phyloP scores from a whole-genome alignment of 2,329 filamentous ascomycete species.

The Curvularia hawaiiensis region DNA sequence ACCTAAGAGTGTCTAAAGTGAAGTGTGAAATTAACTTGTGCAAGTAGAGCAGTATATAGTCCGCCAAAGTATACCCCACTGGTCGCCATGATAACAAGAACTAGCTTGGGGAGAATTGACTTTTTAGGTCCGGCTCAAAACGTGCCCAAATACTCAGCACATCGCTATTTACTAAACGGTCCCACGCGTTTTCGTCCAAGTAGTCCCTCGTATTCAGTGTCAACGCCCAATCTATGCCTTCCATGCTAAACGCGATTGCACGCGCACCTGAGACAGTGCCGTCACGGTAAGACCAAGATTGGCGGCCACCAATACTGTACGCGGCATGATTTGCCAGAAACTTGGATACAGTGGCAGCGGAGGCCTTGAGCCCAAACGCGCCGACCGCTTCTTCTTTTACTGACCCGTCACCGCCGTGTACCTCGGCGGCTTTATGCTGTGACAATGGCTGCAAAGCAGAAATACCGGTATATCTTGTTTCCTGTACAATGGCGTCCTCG shows the following conservation, averaged over 20 bases:
- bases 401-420: slow-evolving; percentile 24
- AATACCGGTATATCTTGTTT: neutral
- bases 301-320: neutral
- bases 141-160: neutral
- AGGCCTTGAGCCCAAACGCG: slow-evolving; percentile 23
- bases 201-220: neutral
- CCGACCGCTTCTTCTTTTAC: slow-evolving; percentile 26
- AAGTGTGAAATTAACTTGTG: neutral
- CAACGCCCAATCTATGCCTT: neutral
- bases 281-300: neutral
- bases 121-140: neutral
- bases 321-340: slow-evolving; percentile 19
- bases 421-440: slow-evolving; percentile 3
- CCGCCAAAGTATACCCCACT: neutral
- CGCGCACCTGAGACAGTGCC: neutral
- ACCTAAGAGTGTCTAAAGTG: neutral
- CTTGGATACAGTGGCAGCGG: slow-evolving; percentile 19
- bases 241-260: neutral
- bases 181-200: neutral
- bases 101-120: neutral
- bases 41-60: too few relatives aligned
- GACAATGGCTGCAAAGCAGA: neutral
- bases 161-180: neutral
- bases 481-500: neutral
- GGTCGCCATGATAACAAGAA: neutral